Percentiles rank a stretch among this genome's conserved stretches.
Conservation (phyloP, 192 early-diverging fungal genomes). For the Lunasporangiospora selenospora region DNA sequence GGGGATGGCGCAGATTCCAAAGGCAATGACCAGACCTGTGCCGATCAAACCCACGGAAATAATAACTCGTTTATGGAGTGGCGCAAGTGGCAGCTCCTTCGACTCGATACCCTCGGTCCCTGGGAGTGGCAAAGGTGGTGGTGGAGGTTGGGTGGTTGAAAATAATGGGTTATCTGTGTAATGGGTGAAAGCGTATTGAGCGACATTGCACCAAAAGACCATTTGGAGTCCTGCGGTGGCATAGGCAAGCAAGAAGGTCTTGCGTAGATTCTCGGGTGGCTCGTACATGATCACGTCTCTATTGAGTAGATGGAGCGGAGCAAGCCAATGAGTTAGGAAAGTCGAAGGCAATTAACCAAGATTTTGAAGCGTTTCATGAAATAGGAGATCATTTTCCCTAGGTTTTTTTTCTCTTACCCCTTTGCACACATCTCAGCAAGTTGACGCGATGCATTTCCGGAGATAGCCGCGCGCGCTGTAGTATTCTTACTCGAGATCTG, state of each 20-base stretch:
- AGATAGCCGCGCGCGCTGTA: too few species aligned
- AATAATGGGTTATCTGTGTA: slow-evolving; percentile 47
- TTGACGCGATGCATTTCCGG: slow-evolving; percentile 19
- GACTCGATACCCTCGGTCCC: slow-evolving; percentile 41
- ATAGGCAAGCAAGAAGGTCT: slow-evolving; percentile 43
- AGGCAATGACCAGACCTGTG: slow-evolving; percentile 43
- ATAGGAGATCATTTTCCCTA: neutral
- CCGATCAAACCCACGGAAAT: slow-evolving; percentile 39
- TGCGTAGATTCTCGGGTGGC: slow-evolving; percentile 29
- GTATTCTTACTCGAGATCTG: slow-evolving; percentile 1
- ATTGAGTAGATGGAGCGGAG: too few species aligned
- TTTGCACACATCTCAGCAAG: slow-evolving; percentile 39
- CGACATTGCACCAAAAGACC: slow-evolving; percentile 42
- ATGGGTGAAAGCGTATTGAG: slow-evolving; percentile 45
- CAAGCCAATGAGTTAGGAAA: too few species aligned
- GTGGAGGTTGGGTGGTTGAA: slow-evolving; percentile 5
- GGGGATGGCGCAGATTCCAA: slow-evolving; percentile 45
- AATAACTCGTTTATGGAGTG: slow-evolving; percentile 30
- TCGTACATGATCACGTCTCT: slow-evolving; percentile 38
- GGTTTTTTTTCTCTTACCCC: slow-evolving; percentile 6
- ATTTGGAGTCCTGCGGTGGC: slow-evolving; percentile 38
- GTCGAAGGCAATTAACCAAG: neutral
- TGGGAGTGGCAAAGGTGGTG: slow-evolving; percentile 23
- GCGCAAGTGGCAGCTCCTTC: slow-evolving; percentile 27
- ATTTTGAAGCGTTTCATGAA: neutral